Percentiles rank a stretch among this genome's conserved stretches.
These are phyloP conservation scores for Salix purpurea DNA, from an alignment of 345 rosid genomes.

Conservation along the genomic window DNA sequence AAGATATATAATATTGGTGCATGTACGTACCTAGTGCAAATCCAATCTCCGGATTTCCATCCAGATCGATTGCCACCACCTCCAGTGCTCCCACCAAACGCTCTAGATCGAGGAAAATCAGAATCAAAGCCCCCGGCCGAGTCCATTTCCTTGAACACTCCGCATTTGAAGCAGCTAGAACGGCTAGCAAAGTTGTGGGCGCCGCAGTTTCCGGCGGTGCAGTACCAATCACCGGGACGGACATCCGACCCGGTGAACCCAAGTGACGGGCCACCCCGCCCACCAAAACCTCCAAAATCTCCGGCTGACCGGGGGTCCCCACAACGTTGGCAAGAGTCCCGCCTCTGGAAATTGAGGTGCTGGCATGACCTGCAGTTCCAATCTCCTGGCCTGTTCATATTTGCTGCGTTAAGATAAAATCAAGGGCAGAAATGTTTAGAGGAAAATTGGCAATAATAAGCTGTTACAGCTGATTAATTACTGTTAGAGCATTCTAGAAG, in stretches of 20 bases:
- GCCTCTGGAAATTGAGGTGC: constrained; percentile 80
- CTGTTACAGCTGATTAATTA: neutral
- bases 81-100: constrained; percentile 29
- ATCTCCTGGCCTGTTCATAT: constrained; percentile 82
- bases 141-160: constrained; percentile 64
- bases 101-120: constrained; percentile 38
- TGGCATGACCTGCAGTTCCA: constrained; percentile 93
- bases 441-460: too few species aligned
- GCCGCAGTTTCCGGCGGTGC: constrained; percentile 77
- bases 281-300: constrained; percentile 45
- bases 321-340: constrained; percentile 83
- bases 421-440: neutral
- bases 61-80: constrained; percentile 47
- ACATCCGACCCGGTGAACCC: constrained; percentile 88
- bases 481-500: neutral
- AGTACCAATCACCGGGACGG: constrained; percentile 96
- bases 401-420: constrained; percentile 1
- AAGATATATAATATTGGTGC: too few species aligned
- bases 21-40: constrained; percentile 56
- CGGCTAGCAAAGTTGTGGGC: constrained; percentile 94
- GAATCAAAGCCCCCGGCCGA: constrained; percentile 32
- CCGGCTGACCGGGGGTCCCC: constrained; percentile 32
- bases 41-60: constrained; percentile 95
- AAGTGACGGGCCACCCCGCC: constrained; percentile 52
- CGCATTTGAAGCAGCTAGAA: constrained; percentile 90